These are phyloP conservation scores for Ploettnerulaceae sp. DNA, from an alignment of 2,329 filamentous ascomycete species.

Conservation along the genomic window DNA sequence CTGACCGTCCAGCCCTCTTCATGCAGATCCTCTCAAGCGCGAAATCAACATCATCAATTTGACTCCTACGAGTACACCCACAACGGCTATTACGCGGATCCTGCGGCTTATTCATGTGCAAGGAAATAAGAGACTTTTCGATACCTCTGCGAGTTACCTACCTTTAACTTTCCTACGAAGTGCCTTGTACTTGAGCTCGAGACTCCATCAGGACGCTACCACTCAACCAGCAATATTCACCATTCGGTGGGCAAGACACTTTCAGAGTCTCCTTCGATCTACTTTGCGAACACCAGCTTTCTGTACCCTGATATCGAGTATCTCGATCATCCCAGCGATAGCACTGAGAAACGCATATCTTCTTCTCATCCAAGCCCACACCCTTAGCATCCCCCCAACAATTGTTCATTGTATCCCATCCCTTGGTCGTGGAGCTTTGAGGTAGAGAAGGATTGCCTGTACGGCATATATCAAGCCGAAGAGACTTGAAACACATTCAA, in stretches of 20 bases:
- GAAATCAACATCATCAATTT: constrained; percentile 6
- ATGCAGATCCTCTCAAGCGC: constrained; percentile 15
- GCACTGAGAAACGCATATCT: neutral
- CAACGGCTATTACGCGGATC: neutral
- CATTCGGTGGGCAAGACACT: constrained; percentile 1
- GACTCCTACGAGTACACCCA: neutral
- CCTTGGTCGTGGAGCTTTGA: neutral
- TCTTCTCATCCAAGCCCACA: neutral
- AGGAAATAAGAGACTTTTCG: neutral
- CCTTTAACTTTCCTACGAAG: neutral
- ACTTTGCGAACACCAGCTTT: no score
- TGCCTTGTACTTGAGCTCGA: constrained; percentile 7
- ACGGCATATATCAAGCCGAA: neutral
- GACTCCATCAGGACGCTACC: neutral
- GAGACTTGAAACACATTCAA: neutral
- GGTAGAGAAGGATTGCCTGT: neutral
- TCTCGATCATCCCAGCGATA: no score
- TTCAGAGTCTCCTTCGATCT: no score
- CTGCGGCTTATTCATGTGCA: neutral
- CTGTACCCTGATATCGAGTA: no score
- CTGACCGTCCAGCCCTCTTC: constrained; percentile 10
- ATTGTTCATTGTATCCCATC: neutral
- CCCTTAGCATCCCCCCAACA: neutral
- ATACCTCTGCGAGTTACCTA: constrained; percentile 3
- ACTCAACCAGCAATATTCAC: neutral